Base-by-base conservation (phyloP, 2,329 filamentous ascomycete species). In the Aureobasidium mangrovei region DNA sequence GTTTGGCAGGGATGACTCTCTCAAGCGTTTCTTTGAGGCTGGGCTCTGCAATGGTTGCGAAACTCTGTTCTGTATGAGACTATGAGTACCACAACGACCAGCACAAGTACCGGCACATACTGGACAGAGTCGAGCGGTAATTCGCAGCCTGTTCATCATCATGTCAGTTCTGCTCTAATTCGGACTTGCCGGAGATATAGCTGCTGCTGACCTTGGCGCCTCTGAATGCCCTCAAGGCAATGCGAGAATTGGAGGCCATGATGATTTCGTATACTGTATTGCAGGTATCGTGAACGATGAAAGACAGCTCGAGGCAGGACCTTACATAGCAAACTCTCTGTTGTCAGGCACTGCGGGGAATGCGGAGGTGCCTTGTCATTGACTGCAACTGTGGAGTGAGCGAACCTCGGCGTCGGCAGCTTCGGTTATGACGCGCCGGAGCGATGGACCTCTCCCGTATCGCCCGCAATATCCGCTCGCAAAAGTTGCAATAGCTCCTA, bases 21-120 rank as follows among this genome's bases (percentile, higher is more conserved):
- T 83, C 86, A 61, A 98, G 82, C 10, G 88, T 88, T 51, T 87
- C 77, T 74, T 97, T 98, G 66, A 98, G 83, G 67, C 91, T 87
- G 56, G 87, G 88, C 71, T 97, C 91, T 56, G 87, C 78, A 48
- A 82, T 78, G 41, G 87, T 82, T 60, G 86, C 82, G 74, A 90
- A 91, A 69, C 46, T 36, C 26, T 49, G 46, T 49, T 49, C 46
- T 49, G n/a, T 4, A 7, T 27, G n/a, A 29, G 3, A 5, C n/a
- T 10, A 26, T 51, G 29, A 29, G 24, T 28, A 7, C 31, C 3
- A n/a, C 24, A 27, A 10, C 27, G 12, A 39, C 31, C 7, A 10
- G 70, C 75, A 65, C 85, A 78, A 45, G 56, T 43, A 10, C 38
- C 32, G 35, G 46, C 38, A 48, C 43, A 55, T 57, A 43, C 44